Conservation (phyloP, 225 moss, liverwort and hornwort genomes). For the Pseudoscleropodium purum region DNA sequence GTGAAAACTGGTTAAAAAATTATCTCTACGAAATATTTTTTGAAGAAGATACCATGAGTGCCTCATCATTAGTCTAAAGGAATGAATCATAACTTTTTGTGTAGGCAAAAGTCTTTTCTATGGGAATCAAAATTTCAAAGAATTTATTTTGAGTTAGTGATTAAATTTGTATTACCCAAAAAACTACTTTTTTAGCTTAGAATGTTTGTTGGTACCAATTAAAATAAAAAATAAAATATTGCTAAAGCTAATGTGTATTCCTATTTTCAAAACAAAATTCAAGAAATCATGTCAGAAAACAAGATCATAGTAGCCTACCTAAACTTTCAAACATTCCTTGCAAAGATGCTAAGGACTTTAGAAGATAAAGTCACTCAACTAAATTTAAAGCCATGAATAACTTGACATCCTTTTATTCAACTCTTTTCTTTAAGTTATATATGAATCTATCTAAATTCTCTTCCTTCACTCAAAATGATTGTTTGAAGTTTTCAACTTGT, state of each 20-base stretch:
- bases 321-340: not conserved
- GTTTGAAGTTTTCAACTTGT: not conserved
- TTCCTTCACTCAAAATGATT: not conserved
- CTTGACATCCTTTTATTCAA: not conserved
- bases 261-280: not conserved
- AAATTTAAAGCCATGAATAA: not conserved
- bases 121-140: not conserved
- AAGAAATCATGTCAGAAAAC: not conserved
- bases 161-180: not conserved
- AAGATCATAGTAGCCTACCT: not conserved
- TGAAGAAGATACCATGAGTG: too few relatives aligned
- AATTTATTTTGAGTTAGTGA: not conserved
- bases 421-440: not conserved
- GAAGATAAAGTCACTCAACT: not conserved
- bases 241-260: not conserved
- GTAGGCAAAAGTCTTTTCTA: not conserved
- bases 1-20: not conserved
- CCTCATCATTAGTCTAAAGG: not conserved
- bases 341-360: not conserved
- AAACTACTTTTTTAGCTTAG: not conserved
- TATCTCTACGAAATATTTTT: not conserved
- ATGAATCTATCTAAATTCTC: not conserved
- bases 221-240: not conserved
- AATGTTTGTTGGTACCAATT: not conserved
- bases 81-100: not conserved